Evolutionary conservation across 352 stramenopile species (phyloP).

Genomic region (Pythium guiyangense): DNA sequence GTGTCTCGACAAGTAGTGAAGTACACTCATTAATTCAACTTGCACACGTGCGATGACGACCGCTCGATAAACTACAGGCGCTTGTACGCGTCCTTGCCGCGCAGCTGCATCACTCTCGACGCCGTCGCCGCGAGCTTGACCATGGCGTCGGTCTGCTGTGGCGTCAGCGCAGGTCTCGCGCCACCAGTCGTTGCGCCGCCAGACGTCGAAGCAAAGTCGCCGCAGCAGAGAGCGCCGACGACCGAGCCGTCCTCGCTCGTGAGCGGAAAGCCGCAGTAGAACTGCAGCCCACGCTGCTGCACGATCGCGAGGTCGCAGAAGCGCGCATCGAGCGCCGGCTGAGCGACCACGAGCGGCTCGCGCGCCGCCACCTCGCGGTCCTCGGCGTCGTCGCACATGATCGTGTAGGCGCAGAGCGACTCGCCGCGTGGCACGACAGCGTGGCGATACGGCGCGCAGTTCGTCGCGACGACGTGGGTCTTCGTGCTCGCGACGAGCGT

Average conservation of each 20-base stretch:
- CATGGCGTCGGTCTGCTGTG: constrained; percentile 10
- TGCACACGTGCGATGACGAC: too few relatives aligned
- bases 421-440: constrained; percentile 6
- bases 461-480: constrained; percentile 14
- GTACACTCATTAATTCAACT: too few relatives aligned
- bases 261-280: constrained; percentile 21
- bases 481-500: constrained; percentile 11
- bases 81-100: constrained; percentile 11
- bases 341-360: constrained; percentile 8
- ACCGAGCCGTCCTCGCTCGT: constrained; percentile 4
- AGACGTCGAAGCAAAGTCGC: constrained; percentile 6
- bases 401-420: constrained; percentile 15
- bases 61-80: constrained; percentile 1
- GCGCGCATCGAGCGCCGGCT: constrained; percentile 10
- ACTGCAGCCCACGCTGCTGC: constrained; percentile 8
- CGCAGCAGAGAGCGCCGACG: constrained; percentile 18
- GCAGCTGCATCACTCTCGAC: constrained; percentile 16
- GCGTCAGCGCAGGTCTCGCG: not conserved
- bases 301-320: constrained; percentile 13
- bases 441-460: constrained; percentile 5
- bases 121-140: constrained; percentile 13
- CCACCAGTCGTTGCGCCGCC: not conserved
- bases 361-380: not conserved
- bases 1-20: too few relatives aligned
- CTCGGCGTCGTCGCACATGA: constrained; percentile 4